These are phyloP conservation scores for Ilyonectria mors-panacis DNA, from an alignment of 2,329 filamentous ascomycete species.

Conservation along the genomic window DNA sequence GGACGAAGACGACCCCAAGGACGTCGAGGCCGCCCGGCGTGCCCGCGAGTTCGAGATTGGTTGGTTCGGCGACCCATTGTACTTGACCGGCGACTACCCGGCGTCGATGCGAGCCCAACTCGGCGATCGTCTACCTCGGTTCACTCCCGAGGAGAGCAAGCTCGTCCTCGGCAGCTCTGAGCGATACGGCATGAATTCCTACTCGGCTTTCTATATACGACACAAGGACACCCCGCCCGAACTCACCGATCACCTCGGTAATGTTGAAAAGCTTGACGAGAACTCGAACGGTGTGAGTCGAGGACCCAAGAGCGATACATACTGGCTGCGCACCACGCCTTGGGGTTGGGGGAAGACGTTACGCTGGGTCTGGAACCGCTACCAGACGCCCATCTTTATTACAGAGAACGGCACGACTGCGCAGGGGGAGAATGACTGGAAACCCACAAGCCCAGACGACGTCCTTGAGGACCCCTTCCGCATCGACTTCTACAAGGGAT, in stretches of 20 bases:
- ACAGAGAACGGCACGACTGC: slow-evolving; percentile 61
- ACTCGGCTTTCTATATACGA: slow-evolving; percentile 57
- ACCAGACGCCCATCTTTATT: slow-evolving; percentile 58
- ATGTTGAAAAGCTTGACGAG: slow-evolving; percentile 54
- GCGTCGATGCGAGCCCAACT: slow-evolving; percentile 57
- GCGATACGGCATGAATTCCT: slow-evolving; percentile 61
- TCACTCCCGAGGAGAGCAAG: slow-evolving; percentile 57
- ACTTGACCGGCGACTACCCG: slow-evolving; percentile 57
- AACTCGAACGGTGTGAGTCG: slow-evolving; percentile 53
- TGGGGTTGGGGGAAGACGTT: slow-evolving; percentile 57
- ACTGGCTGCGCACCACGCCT: slow-evolving; percentile 57
- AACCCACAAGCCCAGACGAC: slow-evolving; percentile 49
- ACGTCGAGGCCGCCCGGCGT: slow-evolving; percentile 56
- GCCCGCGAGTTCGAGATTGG: slow-evolving; percentile 59
- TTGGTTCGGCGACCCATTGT: slow-evolving; percentile 59
- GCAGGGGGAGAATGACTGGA: slow-evolving; percentile 55
- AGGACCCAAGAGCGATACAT: slow-evolving; percentile 56
- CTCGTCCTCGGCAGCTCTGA: slow-evolving; percentile 56
- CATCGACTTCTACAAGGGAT: slow-evolving; percentile 56
- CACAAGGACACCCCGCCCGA: slow-evolving; percentile 54
- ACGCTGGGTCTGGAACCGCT: slow-evolving; percentile 59
- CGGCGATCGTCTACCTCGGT: slow-evolving; percentile 54
- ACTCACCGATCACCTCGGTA: slow-evolving; percentile 58
- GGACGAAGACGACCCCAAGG: slow-evolving; percentile 53
- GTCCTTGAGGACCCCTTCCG: slow-evolving; percentile 56